phyloP scores from a whole-genome alignment of 2,329 filamentous ascomycete genomes.

The Sporothrix sp. region DNA sequence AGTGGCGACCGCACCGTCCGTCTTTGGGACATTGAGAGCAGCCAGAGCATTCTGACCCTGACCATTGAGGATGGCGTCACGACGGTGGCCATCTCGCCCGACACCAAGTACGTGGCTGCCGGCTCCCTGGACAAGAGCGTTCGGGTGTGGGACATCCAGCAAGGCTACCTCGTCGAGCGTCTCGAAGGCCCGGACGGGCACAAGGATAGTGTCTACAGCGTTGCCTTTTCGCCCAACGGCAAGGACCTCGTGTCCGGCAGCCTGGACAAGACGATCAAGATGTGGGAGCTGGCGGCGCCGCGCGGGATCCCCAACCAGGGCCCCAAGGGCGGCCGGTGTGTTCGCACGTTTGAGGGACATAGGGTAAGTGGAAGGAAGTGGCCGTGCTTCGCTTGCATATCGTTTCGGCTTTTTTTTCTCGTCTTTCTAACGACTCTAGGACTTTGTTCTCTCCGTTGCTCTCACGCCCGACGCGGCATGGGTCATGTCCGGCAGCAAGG shows the following conservation, averaged over 20 bases:
- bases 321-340: slow-evolving; percentile 80
- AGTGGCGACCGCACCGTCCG: slow-evolving; percentile 91
- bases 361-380: slow-evolving; percentile 46
- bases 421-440: slow-evolving; percentile 37
- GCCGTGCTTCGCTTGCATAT: not conserved
- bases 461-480: slow-evolving; percentile 88
- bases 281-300: slow-evolving; percentile 84
- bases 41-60: slow-evolving; percentile 71
- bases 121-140: slow-evolving; percentile 97
- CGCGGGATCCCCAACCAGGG: slow-evolving; percentile 56
- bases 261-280: slow-evolving; percentile 97
- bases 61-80: slow-evolving; percentile 96
- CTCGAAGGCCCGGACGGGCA: slow-evolving; percentile 89
- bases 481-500: slow-evolving; percentile 96
- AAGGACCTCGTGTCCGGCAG: slow-evolving; percentile 89
- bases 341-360: slow-evolving; percentile 95
- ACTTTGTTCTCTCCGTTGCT: slow-evolving; percentile 93
- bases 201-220: slow-evolving; percentile 93
- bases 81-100: slow-evolving; percentile 92
- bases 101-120: slow-evolving; percentile 87
- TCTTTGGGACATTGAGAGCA: slow-evolving; percentile 88
- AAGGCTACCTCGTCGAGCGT: slow-evolving; percentile 78
- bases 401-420: too few species aligned
- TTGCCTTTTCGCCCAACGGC: slow-evolving; percentile 89
- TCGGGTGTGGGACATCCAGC: slow-evolving; percentile 87